phyloP scores from a whole-genome alignment of 768 basidiomycete genomes.

The Suillus clintonianus region DNA sequence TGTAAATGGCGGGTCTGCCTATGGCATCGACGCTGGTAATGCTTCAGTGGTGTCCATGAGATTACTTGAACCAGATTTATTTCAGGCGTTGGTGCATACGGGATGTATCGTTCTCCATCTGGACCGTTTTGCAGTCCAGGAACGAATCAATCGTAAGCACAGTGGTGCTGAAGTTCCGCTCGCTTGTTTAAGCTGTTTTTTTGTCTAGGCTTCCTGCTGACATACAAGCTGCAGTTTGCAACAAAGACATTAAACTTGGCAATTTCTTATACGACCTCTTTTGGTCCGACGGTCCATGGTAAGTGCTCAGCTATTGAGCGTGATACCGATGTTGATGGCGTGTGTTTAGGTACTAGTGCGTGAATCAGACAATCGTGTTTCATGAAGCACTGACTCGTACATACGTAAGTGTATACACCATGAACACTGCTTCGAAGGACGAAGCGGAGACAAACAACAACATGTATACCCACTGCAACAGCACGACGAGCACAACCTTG shows the following conservation, averaged over 20 bases:
- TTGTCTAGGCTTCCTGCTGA: slow-evolving; percentile 20
- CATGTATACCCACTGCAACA: slow-evolving; percentile 30
- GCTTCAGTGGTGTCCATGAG: background rate
- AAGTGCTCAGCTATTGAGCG: background rate
- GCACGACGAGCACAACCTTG: slow-evolving; percentile 1
- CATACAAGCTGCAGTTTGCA: slow-evolving; percentile 23
- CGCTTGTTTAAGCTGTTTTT: background rate
- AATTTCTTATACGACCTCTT: slow-evolving; percentile 20
- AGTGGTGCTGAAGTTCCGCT: background rate
- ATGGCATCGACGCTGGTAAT: slow-evolving; percentile 19
- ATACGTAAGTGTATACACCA: slow-evolving; percentile 19
- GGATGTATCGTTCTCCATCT: slow-evolving; percentile 10
- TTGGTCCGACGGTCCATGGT: slow-evolving; percentile 23
- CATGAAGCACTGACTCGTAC: background rate
- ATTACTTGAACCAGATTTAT: slow-evolving; percentile 8
- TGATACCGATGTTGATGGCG: background rate
- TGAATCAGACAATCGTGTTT: background rate
- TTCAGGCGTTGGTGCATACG: slow-evolving; percentile 9
- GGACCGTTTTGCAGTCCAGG: slow-evolving; percentile 16
- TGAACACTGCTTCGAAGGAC: slow-evolving; percentile 14
- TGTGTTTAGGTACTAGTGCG: slow-evolving; percentile 16
- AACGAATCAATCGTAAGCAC: slow-evolving; percentile 22
- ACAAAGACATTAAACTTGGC: slow-evolving; percentile 19
- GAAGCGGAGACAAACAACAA: slow-evolving; percentile 25
- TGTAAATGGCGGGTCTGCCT: slow-evolving; percentile 8